Evolutionary conservation across 2,329 filamentous ascomycete species (phyloP), one percentile per base, ranked within the genome.

Genomic region (Alternaria dauci): DNA sequence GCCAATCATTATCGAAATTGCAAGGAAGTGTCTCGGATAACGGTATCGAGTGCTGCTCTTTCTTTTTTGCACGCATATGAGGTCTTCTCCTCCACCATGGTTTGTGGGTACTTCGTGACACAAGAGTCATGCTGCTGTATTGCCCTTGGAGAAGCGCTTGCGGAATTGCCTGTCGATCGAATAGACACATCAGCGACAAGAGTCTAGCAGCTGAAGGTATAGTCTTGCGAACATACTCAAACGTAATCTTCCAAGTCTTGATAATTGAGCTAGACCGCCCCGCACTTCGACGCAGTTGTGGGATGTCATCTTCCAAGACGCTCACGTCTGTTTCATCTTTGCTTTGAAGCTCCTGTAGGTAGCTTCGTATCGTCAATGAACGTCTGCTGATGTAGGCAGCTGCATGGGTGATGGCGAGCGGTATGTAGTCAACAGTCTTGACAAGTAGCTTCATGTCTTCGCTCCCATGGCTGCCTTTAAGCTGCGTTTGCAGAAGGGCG

Each of bases 181-280:
- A 69, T 4, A 69, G 42, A 53, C 63, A 61, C 65, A 71, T 68
- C 25, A 84, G 72, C 2, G 80, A 81, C 0, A 85, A 61, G 5
- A 84, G 67, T 23, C 81, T 70, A 3, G 81, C 73, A 5, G 82
- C 82, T 6, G 72, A 63, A 9, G 58, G 62, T 8, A 18, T 48
- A 7, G 20, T 59, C 3, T 63, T 55, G n/a, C 68, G 75, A 14
- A 38, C 16, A 18, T 38, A 38, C n/a, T 38, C 18, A 14, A 42
- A 25, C 7, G 39, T 23, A 9, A 42, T 20, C 8, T 42, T 20
- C 39, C 39, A 42, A 16, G 39, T 42, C 23, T 25, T 42, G 11
- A 42, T 20, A 20, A 42, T 42, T 18, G 39, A 42, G 12, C 25
- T 42, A 8, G 39, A 68, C 12, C 52, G 11, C 38, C 47, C 41